Evolutionary conservation across 2,329 filamentous ascomycete species (phyloP).

Genomic region (Apiospora saccharicola): DNA sequence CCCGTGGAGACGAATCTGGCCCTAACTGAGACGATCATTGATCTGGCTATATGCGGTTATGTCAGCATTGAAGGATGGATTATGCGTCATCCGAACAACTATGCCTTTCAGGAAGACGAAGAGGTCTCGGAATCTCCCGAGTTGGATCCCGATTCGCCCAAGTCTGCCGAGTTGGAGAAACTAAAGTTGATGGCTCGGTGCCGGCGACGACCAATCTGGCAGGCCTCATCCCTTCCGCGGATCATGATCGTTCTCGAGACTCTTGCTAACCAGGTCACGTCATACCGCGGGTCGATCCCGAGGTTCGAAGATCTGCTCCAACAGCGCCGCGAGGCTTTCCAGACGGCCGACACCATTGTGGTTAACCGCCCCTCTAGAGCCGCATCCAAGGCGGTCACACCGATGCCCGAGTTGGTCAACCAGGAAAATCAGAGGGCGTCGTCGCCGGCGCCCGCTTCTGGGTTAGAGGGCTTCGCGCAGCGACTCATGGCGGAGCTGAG

Average conservation of each 20-base stretch:
- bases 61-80: constrained; percentile 93
- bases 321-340: constrained; percentile 69
- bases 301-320: constrained; percentile 77
- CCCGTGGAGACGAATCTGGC: constrained; percentile 90
- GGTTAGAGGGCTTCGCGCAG: constrained; percentile 68
- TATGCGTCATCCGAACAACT: constrained; percentile 73
- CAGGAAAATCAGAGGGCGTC: constrained; percentile 54
- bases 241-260: constrained; percentile 65
- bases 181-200: constrained; percentile 58
- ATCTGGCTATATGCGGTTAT: constrained; percentile 83
- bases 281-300: constrained; percentile 69
- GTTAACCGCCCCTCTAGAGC: constrained; percentile 43
- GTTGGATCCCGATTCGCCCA: constrained; percentile 33
- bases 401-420: constrained; percentile 49
- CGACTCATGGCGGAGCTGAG: constrained; percentile 67
- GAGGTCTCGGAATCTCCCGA: constrained; percentile 34
- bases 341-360: constrained; percentile 61
- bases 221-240: constrained; percentile 55
- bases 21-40: constrained; percentile 82
- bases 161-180: constrained; percentile 50
- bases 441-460: constrained; percentile 62
- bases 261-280: constrained; percentile 67
- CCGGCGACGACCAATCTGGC: constrained; percentile 62
- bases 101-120: constrained; percentile 60
- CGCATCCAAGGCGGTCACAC: constrained; percentile 36